Evolutionary conservation across 352 stramenopile genomes (phyloP), one percentile per base, ranked within the genome.

Genomic region (Phytophthora colocasiae): DNA sequence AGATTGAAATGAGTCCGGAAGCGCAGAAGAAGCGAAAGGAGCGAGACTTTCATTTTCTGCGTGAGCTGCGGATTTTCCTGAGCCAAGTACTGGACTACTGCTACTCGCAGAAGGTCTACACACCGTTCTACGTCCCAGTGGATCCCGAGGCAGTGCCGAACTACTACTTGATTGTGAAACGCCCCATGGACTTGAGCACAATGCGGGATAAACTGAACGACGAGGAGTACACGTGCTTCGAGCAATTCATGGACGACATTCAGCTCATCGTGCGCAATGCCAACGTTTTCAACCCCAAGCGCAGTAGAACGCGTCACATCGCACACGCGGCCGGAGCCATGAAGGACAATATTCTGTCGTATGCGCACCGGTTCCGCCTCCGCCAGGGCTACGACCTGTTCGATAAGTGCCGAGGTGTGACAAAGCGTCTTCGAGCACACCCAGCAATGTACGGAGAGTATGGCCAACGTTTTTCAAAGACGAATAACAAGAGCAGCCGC

Each of bases 121-220:
- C 71, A 1, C 83, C 83, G 15, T 96, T 96, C 48, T 77, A 87
- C 47, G 74, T 74, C 19, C 85, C 87, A 0, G 88, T 97, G 45
- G 86, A 97, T 39, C 71, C 73, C 11, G 72, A 84, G 26, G 83
- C 78, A 19, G 91, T 97, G 4, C 90, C 90, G 3, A 90, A 96
- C 39, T 97, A 97, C 63, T 95, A 97, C 52, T 43, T 93, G 43
- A 93, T 97, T 57, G 90, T 97, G 49, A 86, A 88, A 55, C 48
- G 77, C 4, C 91, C 91, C 12, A 97, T 97, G 88, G 89, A 96
- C 63, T 59, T 98, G 41, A 90, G 78, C 40, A 90, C 77, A 15
- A 98, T 98, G 81, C 88, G 85, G 5, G 85, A 92, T 45, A 96
- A 96, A 63, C 66, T 98, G 7, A 94, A 97, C 54, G 87, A 96